A percentile compares a stretch with the other conserved stretches of the same genome.
Conservation (phyloP, 1,284 basidiomycete genomes). For the Ceratobasidium sp. region DNA sequence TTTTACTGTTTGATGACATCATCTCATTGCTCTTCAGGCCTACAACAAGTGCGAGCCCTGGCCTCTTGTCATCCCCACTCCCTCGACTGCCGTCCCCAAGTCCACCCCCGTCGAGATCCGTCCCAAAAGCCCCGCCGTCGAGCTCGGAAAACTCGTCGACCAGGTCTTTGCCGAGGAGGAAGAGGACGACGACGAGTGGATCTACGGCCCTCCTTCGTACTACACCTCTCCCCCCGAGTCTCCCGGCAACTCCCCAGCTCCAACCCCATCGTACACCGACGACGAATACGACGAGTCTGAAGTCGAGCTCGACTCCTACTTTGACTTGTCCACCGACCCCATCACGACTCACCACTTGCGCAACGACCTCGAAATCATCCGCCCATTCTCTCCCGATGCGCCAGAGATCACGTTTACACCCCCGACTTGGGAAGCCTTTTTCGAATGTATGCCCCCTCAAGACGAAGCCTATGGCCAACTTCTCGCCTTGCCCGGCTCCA, state of each 20-base stretch:
- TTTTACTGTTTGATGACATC: not conserved
- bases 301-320: not conserved
- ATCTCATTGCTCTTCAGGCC: not conserved
- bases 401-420: conserved; percentile 33
- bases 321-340: conserved; percentile 30
- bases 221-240: conserved; percentile 36
- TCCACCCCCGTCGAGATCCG: conserved; percentile 19
- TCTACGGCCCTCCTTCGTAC: conserved; percentile 36
- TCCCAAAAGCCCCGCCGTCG: conserved; percentile 6
- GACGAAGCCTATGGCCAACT: conserved; percentile 36
- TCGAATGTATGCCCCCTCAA: conserved; percentile 38
- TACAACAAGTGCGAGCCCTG: conserved; percentile 23
- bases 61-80: conserved; percentile 16
- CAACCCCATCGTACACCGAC: conserved; percentile 28
- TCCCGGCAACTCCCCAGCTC: conserved; percentile 17
- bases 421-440: conserved; percentile 33
- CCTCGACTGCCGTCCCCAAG: conserved; percentile 14
- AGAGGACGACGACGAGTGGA: conserved; percentile 38
- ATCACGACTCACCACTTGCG: conserved; percentile 36
- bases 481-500: conserved; percentile 27
- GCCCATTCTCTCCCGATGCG: conserved; percentile 28
- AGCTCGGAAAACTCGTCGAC: conserved; percentile 29
- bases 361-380: conserved; percentile 27
- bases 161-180: conserved; percentile 20
- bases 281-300: conserved; percentile 28